phyloP scores from a whole-genome alignment of 306 rosid species.

The Medicago arabica region DNA sequence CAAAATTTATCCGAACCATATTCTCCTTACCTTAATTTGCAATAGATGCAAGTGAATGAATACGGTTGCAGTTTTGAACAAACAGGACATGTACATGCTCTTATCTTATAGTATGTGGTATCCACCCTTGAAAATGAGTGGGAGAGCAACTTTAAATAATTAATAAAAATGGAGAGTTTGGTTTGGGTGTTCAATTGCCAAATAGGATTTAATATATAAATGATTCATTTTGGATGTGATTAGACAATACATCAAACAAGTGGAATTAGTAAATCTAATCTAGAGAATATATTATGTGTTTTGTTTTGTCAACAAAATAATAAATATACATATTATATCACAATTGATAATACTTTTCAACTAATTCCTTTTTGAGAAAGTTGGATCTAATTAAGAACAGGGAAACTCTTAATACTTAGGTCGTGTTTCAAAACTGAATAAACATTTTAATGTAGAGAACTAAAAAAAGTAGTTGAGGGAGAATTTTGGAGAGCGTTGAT shows the following conservation, averaged over 20 bases:
- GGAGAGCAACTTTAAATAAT: neutral
- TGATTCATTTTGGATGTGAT: constrained; percentile 5
- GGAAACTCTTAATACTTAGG: neutral
- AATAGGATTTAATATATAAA: neutral
- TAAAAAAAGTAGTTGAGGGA: too few relatives aligned
- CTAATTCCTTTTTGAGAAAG: too few relatives aligned
- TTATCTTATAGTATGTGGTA: constrained; percentile 2
- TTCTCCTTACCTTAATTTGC: constrained; percentile 33
- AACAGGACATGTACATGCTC: constrained; percentile 25
- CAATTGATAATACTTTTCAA: neutral
- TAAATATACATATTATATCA: neutral
- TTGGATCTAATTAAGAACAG: neutral
- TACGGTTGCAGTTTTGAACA: constrained; percentile 43
- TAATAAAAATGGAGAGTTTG: constrained; percentile 5
- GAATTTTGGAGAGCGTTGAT: too few relatives aligned
- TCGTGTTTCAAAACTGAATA: too few relatives aligned
- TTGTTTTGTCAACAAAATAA: neutral
- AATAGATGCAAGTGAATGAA: constrained; percentile 33
- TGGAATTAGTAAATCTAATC: constrained; percentile 11
- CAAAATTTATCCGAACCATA: constrained; percentile 18
- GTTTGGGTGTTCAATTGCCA: neutral
- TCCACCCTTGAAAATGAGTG: constrained; percentile 48
- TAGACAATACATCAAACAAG: constrained; percentile 25
- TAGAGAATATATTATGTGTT: neutral
- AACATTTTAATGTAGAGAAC: too few relatives aligned